Base-by-base conservation (phyloP, 2,329 filamentous ascomycete species). In the Cladosporium sp. region DNA sequence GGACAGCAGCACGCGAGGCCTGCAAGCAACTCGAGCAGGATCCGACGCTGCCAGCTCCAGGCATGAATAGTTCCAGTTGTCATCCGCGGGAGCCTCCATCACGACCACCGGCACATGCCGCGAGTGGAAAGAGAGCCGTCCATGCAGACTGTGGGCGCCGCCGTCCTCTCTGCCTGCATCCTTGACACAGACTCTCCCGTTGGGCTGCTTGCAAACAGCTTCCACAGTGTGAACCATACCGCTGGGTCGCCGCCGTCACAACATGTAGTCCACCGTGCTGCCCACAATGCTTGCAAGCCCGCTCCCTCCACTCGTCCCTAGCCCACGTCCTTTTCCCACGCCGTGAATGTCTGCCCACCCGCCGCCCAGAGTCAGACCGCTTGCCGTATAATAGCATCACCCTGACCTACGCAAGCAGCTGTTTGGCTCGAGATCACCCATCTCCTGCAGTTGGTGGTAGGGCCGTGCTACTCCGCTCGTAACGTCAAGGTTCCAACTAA, bases 111-210 rank as follows among this genome's bases (percentile, higher is more conserved):
- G 50, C 24, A 45, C 12, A 24, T 24, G 40, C 52, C 52, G 52
- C 9, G 20, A 15, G 36, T 55, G 52, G 36, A 36, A 28, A 48
- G 51, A 32, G 17, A n/a, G 51, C 51, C 51, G 51, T 40, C 52
- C 20, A 45, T 55, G 52, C 52, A 55, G 45, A 35, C 40, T 47
- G 42, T 34, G 44, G 51, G 40, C 52, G 52, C 52, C 39, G 40
- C 51, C 49, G 22, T 9, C 25, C 28, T n/a, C 22, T 47, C 52
- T 54, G 51, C 39, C 51, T 54, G 51, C 51, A 54, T 54, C 51
- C 51, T 54, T 54, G 51, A 54, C 51, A 53, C 50, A 54, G 51
- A 54, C 51, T 54, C 37, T 45, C 51, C 52, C 52, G 52, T 55
- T 55, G 52, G 52, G 40, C 52, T 42, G 28, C 37, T 54, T 25